These are phyloP conservation scores for Geosmithia flava DNA, from an alignment of 2,329 filamentous ascomycete genomes.

Conservation along the genomic window DNA sequence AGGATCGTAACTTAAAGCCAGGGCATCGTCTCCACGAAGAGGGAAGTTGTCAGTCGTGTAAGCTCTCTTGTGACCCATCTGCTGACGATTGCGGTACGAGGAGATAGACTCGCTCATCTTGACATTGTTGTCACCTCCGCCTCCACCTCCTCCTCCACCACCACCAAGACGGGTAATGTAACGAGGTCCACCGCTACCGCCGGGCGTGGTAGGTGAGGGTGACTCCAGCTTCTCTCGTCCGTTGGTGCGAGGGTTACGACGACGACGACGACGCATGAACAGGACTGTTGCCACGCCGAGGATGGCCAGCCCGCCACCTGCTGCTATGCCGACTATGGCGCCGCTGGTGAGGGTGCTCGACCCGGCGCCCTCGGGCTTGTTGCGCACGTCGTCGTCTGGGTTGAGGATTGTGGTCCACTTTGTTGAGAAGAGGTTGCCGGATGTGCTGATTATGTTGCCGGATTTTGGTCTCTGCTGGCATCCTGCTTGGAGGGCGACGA, in stretches of 20 bases:
- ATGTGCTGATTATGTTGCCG: conserved; percentile 25
- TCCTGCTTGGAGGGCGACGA: conserved; percentile 32
- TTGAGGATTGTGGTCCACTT: conserved; percentile 26
- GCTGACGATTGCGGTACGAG: conserved; percentile 12
- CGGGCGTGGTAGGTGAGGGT: not conserved
- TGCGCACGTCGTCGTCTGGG: conserved; percentile 11
- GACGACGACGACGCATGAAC: conserved; percentile 31
- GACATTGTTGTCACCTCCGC: not conserved
- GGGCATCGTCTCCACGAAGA: not conserved
- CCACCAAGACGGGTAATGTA: not conserved
- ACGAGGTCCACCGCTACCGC: conserved; percentile 1
- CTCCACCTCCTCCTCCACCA: not conserved
- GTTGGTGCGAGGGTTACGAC: conserved; percentile 14
- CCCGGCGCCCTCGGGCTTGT: conserved; percentile 11
- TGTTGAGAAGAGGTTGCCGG: conserved; percentile 26
- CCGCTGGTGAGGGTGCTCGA: conserved; percentile 26
- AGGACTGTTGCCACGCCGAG: conserved; percentile 30
- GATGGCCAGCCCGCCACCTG: conserved; percentile 30
- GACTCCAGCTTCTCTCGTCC: conserved; percentile 9
- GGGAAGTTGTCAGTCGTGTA: conserved; percentile 8
- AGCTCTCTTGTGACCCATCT: conserved; percentile 10
- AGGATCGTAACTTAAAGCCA: conserved; percentile 2
- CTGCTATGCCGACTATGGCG: conserved; percentile 39
- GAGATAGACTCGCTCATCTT: conserved; percentile 6
- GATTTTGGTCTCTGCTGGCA: conserved; percentile 29